These are phyloP conservation scores for Metschnikowia matae DNA, from an alignment of 805 yeast species.

Conservation along the genomic window DNA sequence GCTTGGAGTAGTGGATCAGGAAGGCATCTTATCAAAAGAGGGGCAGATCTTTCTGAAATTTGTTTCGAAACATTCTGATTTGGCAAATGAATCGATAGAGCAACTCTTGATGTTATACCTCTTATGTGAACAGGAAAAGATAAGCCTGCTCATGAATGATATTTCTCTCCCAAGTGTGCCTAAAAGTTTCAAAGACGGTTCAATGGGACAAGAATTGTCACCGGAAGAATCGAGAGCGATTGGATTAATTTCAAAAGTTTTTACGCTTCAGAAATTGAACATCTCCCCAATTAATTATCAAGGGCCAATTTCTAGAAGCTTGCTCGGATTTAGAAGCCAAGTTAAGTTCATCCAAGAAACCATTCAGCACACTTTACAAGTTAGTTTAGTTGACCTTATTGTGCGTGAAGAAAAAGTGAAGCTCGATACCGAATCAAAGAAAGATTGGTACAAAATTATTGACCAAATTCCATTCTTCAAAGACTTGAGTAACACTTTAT, in stretches of 20 bases:
- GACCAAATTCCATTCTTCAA: constrained; percentile 57
- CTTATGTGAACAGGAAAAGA: constrained; percentile 34
- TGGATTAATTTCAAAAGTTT: constrained; percentile 33
- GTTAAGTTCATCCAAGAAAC: constrained; percentile 48
- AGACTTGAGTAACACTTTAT: constrained; percentile 54
- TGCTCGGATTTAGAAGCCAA: constrained; percentile 65
- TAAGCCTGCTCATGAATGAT: constrained; percentile 39
- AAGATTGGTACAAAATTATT: constrained; percentile 58
- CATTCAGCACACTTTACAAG: constrained; percentile 52
- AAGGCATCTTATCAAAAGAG: constrained; percentile 26
- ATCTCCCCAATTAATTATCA: constrained; percentile 45
- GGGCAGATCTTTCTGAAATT: constrained; percentile 46
- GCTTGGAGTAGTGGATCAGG: constrained; percentile 44
- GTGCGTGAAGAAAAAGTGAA: constrained; percentile 48
- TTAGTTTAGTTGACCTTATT: constrained; percentile 47
- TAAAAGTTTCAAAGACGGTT: constrained; percentile 26
- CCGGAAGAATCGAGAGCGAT: constrained; percentile 37
- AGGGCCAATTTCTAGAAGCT: constrained; percentile 67
- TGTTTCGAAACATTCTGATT: constrained; percentile 13
- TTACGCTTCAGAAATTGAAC: constrained; percentile 33
- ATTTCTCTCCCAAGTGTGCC: constrained; percentile 32
- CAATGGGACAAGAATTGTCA: constrained; percentile 24
- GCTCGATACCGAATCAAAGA: constrained; percentile 34
- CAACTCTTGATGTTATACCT: constrained; percentile 45
- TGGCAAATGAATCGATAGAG: constrained; percentile 27